These are phyloP conservation scores for Trichoderma cornu-damae DNA, from an alignment of 2,329 filamentous ascomycete species.

Conservation along the genomic window DNA sequence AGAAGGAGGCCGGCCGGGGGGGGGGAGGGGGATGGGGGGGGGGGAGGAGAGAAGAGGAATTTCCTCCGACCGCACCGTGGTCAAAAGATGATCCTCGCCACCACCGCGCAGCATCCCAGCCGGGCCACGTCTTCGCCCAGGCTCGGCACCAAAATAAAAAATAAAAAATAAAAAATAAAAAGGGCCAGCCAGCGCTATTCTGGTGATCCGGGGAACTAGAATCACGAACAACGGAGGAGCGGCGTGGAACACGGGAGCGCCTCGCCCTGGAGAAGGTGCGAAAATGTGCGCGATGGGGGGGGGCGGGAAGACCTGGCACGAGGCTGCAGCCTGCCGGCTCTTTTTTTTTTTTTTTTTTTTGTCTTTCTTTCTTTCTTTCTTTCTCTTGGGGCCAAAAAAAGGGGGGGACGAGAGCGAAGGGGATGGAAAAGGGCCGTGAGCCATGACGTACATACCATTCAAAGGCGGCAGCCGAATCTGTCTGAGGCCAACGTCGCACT, in stretches of 20 bases:
- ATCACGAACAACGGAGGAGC: slow-evolving; percentile 1
- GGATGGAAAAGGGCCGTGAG: background rate
- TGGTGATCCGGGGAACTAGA: slow-evolving; percentile 11
- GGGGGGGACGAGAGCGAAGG: background rate
- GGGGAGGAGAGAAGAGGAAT: too few species aligned
- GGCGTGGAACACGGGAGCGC: background rate
- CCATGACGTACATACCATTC: slow-evolving; percentile 20
- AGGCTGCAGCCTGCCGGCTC: background rate
- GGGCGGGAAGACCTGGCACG: background rate
- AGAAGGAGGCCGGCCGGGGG: background rate
- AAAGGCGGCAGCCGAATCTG: slow-evolving; percentile 13
- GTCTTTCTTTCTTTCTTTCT: too few species aligned
- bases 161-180: too few species aligned
- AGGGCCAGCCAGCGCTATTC: background rate
- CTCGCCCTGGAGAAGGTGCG: background rate
- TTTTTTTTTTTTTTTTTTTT: too few species aligned
- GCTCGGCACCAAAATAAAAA: too few species aligned
- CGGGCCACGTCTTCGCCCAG: background rate
- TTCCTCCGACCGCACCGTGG: slow-evolving; percentile 17
- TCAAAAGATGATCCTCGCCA: slow-evolving; percentile 7
- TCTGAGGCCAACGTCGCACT: slow-evolving; percentile 15
- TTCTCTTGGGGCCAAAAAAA: too few species aligned
- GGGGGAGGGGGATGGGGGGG: slow-evolving; percentile 10
- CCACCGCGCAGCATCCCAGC: background rate
- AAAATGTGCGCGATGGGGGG: slow-evolving; percentile 7